phyloP scores from a whole-genome alignment of 108 stramenopile species.

The Skeletonema marinoi region DNA sequence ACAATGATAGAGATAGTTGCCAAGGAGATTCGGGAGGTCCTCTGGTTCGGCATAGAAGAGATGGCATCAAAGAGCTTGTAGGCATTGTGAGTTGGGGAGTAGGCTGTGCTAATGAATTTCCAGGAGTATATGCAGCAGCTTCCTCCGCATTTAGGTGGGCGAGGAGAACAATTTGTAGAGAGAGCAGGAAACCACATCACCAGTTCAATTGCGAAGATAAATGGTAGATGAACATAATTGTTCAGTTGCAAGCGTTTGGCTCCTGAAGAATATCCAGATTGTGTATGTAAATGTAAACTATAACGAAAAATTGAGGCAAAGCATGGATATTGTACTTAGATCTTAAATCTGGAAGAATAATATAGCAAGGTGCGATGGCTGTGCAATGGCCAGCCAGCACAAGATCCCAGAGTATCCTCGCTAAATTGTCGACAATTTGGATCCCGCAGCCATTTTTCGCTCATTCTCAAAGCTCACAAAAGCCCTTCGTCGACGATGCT shows the following conservation, averaged over 20 bases:
- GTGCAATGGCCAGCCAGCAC: no score
- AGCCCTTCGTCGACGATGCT: neutral
- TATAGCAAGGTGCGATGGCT: no score
- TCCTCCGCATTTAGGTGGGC: constrained; percentile 45
- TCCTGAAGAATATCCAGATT: neutral
- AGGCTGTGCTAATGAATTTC: constrained; percentile 44
- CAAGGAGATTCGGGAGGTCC: constrained; percentile 35
- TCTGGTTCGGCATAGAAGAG: constrained; percentile 2
- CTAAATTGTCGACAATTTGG: no score
- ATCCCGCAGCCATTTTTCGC: no score
- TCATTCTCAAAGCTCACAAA: neutral
- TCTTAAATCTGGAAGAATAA: no score
- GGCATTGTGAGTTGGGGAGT: constrained; percentile 47
- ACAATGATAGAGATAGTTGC: constrained; percentile 22
- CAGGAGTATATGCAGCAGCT: constrained; percentile 53
- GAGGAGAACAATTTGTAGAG: constrained; percentile 35
- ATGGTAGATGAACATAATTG: neutral
- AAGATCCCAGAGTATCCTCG: no score
- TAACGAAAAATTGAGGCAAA: neutral
- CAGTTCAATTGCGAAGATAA: neutral
- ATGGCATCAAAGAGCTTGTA: constrained; percentile 15
- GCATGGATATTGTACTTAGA: no score
- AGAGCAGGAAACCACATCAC: constrained; percentile 1
- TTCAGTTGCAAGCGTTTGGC: neutral
- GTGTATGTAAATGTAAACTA: neutral